A percentile compares a stretch with the other conserved stretches of the same genome.
These are phyloP conservation scores for Dendrobium huoshanense DNA, from an alignment of 106 monocot species.

Conservation along the genomic window DNA sequence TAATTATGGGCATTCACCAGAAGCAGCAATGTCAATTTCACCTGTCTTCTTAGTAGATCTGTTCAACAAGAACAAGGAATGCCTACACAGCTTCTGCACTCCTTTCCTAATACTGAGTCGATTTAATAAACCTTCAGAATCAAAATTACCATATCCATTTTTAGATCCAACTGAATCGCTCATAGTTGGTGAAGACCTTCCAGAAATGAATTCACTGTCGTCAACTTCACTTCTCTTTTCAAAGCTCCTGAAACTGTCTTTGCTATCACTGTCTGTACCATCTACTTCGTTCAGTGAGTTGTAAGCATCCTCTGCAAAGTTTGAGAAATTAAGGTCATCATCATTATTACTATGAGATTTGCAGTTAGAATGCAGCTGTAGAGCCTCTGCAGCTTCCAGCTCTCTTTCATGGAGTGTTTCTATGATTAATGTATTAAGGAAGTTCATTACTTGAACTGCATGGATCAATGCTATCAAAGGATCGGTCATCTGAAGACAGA, in stretches of 20 bases:
- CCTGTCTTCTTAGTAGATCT: too few relatives aligned
- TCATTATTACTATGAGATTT: slow-evolving; percentile 23
- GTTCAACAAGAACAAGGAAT: too few relatives aligned
- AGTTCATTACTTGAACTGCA: slow-evolving; percentile 92
- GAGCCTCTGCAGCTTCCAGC: slow-evolving; percentile 21
- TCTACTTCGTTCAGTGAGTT: slow-evolving; percentile 14
- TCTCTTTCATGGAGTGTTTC: slow-evolving; percentile 61
- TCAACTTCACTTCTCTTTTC: slow-evolving; percentile 16
- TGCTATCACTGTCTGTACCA: slow-evolving; percentile 19
- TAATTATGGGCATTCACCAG: too few relatives aligned
- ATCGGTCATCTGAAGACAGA: slow-evolving; percentile 67
- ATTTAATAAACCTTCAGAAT: slow-evolving; percentile 35
- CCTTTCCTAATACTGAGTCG: slow-evolving; percentile 54
- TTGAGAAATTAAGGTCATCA: slow-evolving; percentile 9
- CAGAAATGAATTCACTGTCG: slow-evolving; percentile 6
- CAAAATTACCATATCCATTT: slow-evolving; percentile 15
- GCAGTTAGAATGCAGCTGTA: slow-evolving; percentile 19
- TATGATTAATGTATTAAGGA: slow-evolving; percentile 66
- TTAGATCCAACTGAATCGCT: slow-evolving; percentile 15
- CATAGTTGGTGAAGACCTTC: slow-evolving; percentile 14
- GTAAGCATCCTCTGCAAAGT: slow-evolving; percentile 12
- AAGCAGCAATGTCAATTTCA: too few relatives aligned
- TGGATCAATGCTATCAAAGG: slow-evolving; percentile 86
- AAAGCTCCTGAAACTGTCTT: slow-evolving; percentile 32
- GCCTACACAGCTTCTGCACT: slow-evolving; percentile 10